phyloP scores from a whole-genome alignment of 768 basidiomycete genomes.

The Cystobasidium ongulense region DNA sequence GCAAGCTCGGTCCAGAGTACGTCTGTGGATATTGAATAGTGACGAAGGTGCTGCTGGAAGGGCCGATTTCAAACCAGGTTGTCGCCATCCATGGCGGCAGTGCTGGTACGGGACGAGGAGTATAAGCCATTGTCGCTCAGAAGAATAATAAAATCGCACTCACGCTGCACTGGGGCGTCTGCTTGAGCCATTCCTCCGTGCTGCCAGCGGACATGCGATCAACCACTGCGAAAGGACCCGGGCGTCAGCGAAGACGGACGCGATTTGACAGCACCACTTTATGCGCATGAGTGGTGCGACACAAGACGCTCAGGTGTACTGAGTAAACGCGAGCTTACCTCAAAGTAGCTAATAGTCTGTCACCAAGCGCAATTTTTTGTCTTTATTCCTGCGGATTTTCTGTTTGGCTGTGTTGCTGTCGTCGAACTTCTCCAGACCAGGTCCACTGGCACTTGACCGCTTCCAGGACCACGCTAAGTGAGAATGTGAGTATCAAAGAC shows the following conservation, averaged over 20 bases:
- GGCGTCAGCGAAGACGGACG: background rate
- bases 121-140: background rate
- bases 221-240: background rate
- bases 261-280: background rate
- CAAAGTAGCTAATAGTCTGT: background rate
- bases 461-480: too few species aligned
- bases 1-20: background rate
- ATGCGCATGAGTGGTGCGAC: background rate
- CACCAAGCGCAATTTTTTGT: background rate
- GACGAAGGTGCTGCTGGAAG: slow-evolving; percentile 4
- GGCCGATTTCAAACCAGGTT: background rate
- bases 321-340: background rate
- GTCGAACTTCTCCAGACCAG: too few species aligned
- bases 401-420: background rate
- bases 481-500: too few species aligned
- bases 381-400: background rate
- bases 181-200: background rate
- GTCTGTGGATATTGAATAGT: slow-evolving; percentile 17
- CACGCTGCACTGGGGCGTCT: background rate
- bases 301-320: background rate
- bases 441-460: background rate
- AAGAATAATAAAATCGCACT: background rate
- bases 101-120: background rate
- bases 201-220: background rate
- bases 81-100: slow-evolving; percentile 13